Conservation (phyloP, 106 monocot genomes). For the Agapanthus africanus region DNA sequence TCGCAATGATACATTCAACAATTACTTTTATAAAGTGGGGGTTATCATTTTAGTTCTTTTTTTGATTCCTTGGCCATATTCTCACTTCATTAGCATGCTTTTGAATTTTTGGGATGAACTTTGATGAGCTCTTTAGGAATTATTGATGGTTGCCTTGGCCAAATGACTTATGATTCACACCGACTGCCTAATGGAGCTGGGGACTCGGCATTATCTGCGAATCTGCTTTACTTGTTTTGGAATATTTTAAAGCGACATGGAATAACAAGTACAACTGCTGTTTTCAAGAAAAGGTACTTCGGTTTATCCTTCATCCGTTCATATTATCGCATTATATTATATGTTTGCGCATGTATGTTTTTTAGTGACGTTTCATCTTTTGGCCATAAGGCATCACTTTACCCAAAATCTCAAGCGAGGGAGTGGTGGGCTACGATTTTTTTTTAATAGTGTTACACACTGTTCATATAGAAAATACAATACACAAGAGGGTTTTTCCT, state of each 20-base stretch:
- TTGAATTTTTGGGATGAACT: constrained; percentile 9
- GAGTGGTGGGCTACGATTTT: no score
- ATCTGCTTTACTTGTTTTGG: constrained; percentile 30
- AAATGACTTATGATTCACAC: constrained; percentile 10
- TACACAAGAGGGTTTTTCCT: no score
- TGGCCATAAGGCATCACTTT: no score
- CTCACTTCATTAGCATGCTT: constrained; percentile 8
- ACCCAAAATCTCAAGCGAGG: no score
- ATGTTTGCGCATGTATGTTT: no score
- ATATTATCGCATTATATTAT: no score
- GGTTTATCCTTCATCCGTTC: background rate
- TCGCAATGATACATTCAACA: background rate
- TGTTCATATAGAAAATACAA: no score
- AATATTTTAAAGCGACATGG: constrained; percentile 28
- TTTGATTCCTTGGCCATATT: constrained; percentile 18
- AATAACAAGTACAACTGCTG: constrained; percentile 19
- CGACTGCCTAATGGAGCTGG: constrained; percentile 12
- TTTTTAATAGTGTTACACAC: no score
- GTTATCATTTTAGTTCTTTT: constrained; percentile 7
- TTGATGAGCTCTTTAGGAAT: constrained; percentile 27
- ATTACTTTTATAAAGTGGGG: constrained; percentile 9
- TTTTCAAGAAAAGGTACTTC: constrained; percentile 4
- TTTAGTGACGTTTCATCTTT: no score
- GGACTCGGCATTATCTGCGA: constrained; percentile 24
- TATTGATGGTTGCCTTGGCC: constrained; percentile 21